phyloP scores from a whole-genome alignment of 2,329 filamentous ascomycete species.

The Taxawa tesnikishii region DNA sequence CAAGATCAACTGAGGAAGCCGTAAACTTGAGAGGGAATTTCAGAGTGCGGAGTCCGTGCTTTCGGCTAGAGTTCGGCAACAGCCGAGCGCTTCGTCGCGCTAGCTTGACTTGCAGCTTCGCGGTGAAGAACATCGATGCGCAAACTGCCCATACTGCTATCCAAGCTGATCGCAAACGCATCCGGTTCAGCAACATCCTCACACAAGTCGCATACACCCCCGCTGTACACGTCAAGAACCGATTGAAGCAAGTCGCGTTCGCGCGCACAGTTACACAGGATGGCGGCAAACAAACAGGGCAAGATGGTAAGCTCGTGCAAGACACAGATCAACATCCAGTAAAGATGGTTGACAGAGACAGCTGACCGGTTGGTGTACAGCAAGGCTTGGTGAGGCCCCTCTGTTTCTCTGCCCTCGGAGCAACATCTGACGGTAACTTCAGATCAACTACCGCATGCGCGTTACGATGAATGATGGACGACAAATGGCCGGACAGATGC shows the following conservation, averaged over 20 bases:
- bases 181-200: too few relatives aligned
- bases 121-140: too few relatives aligned
- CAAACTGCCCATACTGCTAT: too few relatives aligned
- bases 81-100: too few relatives aligned
- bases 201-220: too few relatives aligned
- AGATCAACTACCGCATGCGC: conserved; percentile 99
- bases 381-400: conserved; percentile 49
- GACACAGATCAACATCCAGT: conserved; percentile 9
- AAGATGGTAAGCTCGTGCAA: conserved; percentile 75
- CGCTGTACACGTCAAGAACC: too few relatives aligned
- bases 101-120: too few relatives aligned
- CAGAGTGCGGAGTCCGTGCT: background rate
- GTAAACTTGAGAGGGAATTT: too few relatives aligned
- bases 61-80: too few relatives aligned
- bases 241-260: conserved; percentile 7
- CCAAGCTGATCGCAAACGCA: too few relatives aligned
- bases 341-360: conserved; percentile 27
- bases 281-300: conserved; percentile 74
- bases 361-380: conserved; percentile 33
- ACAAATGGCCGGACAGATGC: conserved; percentile 95
- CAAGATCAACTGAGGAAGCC: too few relatives aligned
- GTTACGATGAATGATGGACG: conserved; percentile 89
- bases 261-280: conserved; percentile 16
- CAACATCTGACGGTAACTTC: conserved; percentile 10
- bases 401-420: background rate